Conservation (phyloP, 768 basidiomycete species). For the Zangia roseola region DNA sequence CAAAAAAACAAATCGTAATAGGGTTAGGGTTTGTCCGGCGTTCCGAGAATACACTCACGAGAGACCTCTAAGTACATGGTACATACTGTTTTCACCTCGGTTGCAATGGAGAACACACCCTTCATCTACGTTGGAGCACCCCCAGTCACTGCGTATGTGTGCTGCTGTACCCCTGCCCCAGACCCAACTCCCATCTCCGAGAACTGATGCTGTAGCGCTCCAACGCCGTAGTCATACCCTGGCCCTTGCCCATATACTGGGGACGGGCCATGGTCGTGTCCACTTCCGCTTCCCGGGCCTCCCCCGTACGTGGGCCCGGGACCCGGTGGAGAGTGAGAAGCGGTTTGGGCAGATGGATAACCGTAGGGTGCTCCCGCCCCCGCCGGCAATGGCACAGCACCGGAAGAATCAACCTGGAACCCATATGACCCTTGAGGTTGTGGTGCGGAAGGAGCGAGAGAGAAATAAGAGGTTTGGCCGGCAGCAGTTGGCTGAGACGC, state of each 20-base stretch:
- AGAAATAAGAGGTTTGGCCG: conserved; percentile 15
- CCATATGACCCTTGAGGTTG: conserved; percentile 23
- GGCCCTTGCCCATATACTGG: conserved; percentile 16
- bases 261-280: conserved; percentile 17
- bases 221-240: conserved; percentile 26
- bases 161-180: conserved; percentile 22
- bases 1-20: neutral
- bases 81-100: neutral
- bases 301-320: conserved; percentile 16
- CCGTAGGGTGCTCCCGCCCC: conserved; percentile 13
- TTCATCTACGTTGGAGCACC: conserved; percentile 15
- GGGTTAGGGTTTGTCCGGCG: conserved; percentile 27
- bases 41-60: neutral
- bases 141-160: conserved; percentile 20
- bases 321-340: conserved; percentile 16
- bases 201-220: conserved; percentile 28
- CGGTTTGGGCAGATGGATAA: conserved; percentile 15
- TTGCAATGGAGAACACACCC: neutral
- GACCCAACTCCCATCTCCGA: conserved; percentile 30
- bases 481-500: conserved; percentile 11
- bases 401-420: conserved; percentile 17
- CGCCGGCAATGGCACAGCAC: neutral
- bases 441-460: neutral
- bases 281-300: conserved; percentile 21
- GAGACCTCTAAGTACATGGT: neutral